These are phyloP conservation scores for Sporothrix pallida DNA, from an alignment of 2,329 filamentous ascomycete species.

Conservation along the genomic window DNA sequence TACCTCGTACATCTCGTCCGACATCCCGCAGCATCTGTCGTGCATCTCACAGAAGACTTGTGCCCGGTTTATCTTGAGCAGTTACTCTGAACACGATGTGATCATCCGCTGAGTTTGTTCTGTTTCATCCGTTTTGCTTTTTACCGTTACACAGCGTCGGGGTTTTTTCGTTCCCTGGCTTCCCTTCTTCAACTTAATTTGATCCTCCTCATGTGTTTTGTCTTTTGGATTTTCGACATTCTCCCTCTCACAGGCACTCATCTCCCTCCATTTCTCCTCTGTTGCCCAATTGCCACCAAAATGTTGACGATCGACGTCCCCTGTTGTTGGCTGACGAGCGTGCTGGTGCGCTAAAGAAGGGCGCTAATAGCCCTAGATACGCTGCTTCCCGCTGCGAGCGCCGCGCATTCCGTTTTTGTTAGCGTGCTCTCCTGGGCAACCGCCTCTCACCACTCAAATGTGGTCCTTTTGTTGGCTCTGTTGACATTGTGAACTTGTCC, in stretches of 20 bases:
- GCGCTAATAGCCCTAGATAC: background rate
- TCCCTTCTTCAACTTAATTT: background rate
- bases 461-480: constrained; percentile 23
- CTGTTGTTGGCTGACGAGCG: constrained; percentile 2
- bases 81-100: background rate
- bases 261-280: background rate
- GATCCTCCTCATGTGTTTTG: background rate
- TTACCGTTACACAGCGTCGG: background rate
- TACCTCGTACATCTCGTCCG: background rate
- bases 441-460: constrained; percentile 5
- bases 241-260: background rate
- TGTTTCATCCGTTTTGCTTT: constrained; percentile 12
- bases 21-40: background rate
- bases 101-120: background rate
- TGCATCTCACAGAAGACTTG: constrained; percentile 4
- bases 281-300: background rate
- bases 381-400: constrained; percentile 17
- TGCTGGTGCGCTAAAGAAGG: background rate
- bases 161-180: background rate
- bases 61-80: background rate
- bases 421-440: constrained; percentile 38
- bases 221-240: background rate
- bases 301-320: constrained; percentile 3
- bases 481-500: constrained; percentile 31
- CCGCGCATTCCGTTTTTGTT: constrained; percentile 25